Percentiles rank a stretch among this genome's conserved stretches.
Conservation (phyloP, 495 filamentous ascomycete species). For the Hypoxylon fragiforme region DNA sequence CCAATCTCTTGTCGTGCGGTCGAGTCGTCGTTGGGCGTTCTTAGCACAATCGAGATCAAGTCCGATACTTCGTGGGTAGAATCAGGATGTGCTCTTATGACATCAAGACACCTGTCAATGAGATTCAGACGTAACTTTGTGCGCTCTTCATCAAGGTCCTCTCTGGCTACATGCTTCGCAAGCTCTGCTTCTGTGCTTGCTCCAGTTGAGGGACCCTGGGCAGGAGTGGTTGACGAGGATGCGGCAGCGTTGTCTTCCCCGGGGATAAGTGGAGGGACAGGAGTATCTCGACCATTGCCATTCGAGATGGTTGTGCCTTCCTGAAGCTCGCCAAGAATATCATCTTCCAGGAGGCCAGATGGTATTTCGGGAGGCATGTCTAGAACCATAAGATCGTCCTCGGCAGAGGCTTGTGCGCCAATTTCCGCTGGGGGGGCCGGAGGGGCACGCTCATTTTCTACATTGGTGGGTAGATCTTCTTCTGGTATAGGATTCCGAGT, state of each 20-base stretch:
- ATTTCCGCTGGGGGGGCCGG: slow-evolving; percentile 14
- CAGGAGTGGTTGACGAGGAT: slow-evolving; percentile 28
- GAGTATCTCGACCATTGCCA: slow-evolving; percentile 21
- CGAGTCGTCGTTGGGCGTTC: slow-evolving; percentile 61
- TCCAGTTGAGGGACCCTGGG: slow-evolving; percentile 22
- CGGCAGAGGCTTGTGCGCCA: slow-evolving; percentile 10
- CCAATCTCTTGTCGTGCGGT: slow-evolving; percentile 70
- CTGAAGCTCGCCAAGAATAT: slow-evolving; percentile 23
- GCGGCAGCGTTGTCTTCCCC: slow-evolving; percentile 17
- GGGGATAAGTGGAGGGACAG: slow-evolving; percentile 15
- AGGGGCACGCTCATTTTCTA: slow-evolving; percentile 30
- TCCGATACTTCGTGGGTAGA: slow-evolving; percentile 91
- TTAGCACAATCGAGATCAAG: slow-evolving; percentile 76
- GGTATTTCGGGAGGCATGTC: slow-evolving; percentile 32
- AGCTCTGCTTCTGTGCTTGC: slow-evolving; percentile 16
- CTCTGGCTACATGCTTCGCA: slow-evolving; percentile 57
- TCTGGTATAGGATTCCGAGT: slow-evolving; percentile 66
- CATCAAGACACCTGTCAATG: slow-evolving; percentile 87
- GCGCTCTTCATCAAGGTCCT: slow-evolving; percentile 82
- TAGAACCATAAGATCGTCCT: slow-evolving; percentile 35
- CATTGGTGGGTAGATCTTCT: slow-evolving; percentile 48
- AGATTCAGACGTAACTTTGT: slow-evolving; percentile 71
- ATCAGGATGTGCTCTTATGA: slow-evolving; percentile 82
- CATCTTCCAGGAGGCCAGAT: slow-evolving; percentile 34
- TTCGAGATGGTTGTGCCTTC: slow-evolving; percentile 19